Evolutionary conservation across 2,329 filamentous ascomycete species (phyloP).

Genomic region (Pyricularia grisea): DNA sequence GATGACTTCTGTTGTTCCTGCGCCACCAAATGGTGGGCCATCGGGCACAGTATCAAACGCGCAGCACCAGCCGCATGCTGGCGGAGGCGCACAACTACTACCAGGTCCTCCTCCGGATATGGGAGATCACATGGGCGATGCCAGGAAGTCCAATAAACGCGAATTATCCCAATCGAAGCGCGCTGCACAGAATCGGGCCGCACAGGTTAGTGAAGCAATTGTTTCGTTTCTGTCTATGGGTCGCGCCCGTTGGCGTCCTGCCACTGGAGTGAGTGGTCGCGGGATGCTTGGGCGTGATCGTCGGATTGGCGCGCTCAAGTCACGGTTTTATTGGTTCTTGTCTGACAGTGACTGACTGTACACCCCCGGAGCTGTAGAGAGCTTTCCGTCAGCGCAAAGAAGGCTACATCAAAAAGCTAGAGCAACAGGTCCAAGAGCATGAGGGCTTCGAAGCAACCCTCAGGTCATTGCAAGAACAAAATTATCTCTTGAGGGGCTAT

Average conservation of each 20-base stretch:
- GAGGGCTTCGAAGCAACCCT: conserved; percentile 65
- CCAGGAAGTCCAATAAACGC: conserved; percentile 68
- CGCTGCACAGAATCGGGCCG: conserved; percentile 91
- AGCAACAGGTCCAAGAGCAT: conserved; percentile 82
- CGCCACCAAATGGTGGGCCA: not conserved
- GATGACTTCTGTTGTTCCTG: conserved; percentile 19
- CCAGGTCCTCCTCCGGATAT: conserved; percentile 10
- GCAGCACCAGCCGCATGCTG: conserved; percentile 15
- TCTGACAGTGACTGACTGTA: conserved; percentile 10
- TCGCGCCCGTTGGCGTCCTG: not conserved
- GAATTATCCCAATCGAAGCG: conserved; percentile 94
- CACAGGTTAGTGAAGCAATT: conserved; percentile 59
- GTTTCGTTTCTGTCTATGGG: not conserved
- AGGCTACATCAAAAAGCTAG: conserved; percentile 94
- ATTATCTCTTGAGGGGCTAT: conserved; percentile 86
- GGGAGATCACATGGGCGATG: conserved; percentile 33
- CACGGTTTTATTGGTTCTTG: not conserved
- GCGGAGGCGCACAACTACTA: conserved; percentile 7
- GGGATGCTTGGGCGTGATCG: not conserved
- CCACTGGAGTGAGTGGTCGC: not conserved
- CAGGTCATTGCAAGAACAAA: conserved; percentile 78
- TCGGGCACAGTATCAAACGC: conserved; percentile 20
- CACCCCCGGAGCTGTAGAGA: conserved; percentile 45
- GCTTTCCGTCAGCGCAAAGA: conserved; percentile 97
- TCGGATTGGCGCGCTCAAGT: not conserved